These are phyloP conservation scores for Tympanopsis confertula DNA, from an alignment of 2,329 filamentous ascomycete species.

Conservation along the genomic window DNA sequence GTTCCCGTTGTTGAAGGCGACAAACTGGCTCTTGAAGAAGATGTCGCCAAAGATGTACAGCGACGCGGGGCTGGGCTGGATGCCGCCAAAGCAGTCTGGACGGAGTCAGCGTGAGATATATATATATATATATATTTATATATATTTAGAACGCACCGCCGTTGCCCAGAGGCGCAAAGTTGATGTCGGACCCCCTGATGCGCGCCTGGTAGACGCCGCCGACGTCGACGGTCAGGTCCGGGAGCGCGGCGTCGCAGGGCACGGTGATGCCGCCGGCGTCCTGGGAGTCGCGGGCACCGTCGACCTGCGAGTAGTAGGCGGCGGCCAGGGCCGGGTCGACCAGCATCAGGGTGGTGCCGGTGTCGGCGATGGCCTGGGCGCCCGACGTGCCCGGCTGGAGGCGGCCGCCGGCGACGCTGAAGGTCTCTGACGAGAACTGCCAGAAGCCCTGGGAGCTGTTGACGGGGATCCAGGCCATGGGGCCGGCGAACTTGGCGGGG, in stretches of 20 bases:
- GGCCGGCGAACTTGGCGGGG: constrained; percentile 36
- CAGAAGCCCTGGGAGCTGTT: constrained; percentile 39
- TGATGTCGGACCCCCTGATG: constrained; percentile 21
- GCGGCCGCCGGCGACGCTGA: constrained; percentile 29
- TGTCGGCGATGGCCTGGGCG: constrained; percentile 28
- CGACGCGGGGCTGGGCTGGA: constrained; percentile 13
- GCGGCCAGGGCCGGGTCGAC: constrained; percentile 19
- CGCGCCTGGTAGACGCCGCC: constrained; percentile 32
- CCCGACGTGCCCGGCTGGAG: constrained; percentile 13
- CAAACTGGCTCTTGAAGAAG: neutral
- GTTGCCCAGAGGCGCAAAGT: constrained; percentile 14
- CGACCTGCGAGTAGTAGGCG: constrained; percentile 24
- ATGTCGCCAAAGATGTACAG: constrained; percentile 15
- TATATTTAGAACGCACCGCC: constrained; percentile 3
- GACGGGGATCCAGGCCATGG: constrained; percentile 35
- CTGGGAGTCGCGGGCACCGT: constrained; percentile 18
- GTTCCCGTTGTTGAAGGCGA: neutral
- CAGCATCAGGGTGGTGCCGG: constrained; percentile 28
- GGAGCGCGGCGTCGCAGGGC: constrained; percentile 18
- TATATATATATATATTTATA: constrained; percentile 2
- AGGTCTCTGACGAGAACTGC: constrained; percentile 38
- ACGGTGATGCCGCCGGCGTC: constrained; percentile 22
- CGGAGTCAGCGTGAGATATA: constrained; percentile 2
- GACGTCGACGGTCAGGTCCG: constrained; percentile 28
- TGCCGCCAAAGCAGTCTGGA: constrained; percentile 18